Conservation (phyloP, 306 rosid genomes). For the Hippophae tibetana region DNA sequence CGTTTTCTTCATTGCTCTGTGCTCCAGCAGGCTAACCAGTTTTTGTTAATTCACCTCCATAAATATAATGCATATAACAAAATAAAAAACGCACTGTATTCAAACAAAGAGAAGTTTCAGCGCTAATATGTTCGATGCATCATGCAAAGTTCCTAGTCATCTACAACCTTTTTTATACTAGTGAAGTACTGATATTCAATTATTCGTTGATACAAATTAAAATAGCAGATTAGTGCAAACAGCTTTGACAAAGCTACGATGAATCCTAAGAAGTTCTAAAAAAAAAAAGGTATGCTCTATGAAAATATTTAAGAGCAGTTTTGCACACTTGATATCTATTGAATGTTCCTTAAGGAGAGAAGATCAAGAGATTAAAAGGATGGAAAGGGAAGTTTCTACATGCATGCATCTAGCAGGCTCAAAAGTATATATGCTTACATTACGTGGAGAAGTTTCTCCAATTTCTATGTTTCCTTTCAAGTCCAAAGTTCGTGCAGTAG, state of each 20-base stretch:
- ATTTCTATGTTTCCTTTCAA: constrained; percentile 79
- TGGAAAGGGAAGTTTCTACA: constrained; percentile 5
- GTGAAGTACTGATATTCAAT: too few relatives aligned
- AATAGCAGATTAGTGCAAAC: too few relatives aligned
- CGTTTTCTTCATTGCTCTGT: constrained; percentile 46
- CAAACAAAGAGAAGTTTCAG: neutral
- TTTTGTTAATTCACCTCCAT: neutral
- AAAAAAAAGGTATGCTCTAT: too few relatives aligned
- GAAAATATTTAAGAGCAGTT: too few relatives aligned
- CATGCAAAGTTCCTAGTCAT: too few relatives aligned
- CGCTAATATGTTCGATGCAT: too few relatives aligned
- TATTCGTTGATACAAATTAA: too few relatives aligned
- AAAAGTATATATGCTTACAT: constrained; percentile 31
- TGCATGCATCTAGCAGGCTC: constrained; percentile 10
- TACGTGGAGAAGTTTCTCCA: constrained; percentile 43
- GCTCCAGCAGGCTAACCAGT: constrained; percentile 37
- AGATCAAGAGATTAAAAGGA: neutral
- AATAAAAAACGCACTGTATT: neutral
- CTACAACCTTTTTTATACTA: too few relatives aligned
- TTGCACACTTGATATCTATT: too few relatives aligned
- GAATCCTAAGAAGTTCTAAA: too few relatives aligned
- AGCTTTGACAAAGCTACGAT: too few relatives aligned
- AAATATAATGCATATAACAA: constrained; percentile 15
- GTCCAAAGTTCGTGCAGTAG: constrained; percentile 61
- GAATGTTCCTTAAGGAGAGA: too few relatives aligned